phyloP scores from a whole-genome alignment of 2,329 filamentous ascomycete species.

The Xylariaceae sp. region DNA sequence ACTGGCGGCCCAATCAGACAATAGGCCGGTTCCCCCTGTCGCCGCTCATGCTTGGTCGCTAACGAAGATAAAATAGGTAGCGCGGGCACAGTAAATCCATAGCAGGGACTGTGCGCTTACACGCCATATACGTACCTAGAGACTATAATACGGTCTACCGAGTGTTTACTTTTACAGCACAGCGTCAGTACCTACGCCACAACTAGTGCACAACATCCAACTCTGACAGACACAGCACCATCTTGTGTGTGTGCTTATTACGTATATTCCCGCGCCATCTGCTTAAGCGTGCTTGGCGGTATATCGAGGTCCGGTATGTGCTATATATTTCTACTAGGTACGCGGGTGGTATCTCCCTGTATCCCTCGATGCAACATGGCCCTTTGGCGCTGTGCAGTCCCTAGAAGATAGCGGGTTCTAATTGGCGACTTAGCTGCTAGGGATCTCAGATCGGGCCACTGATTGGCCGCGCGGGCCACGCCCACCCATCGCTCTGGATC shows the following conservation, averaged over 20 bases:
- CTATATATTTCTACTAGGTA: too few species aligned
- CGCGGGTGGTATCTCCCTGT: too few species aligned
- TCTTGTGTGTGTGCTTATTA: too few species aligned
- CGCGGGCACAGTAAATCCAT: neutral
- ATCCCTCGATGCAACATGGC: too few species aligned
- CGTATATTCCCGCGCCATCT: too few species aligned
- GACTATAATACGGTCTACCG: neutral
- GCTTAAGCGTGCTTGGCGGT: too few species aligned
- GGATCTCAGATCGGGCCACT: neutral
- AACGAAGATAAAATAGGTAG: neutral
- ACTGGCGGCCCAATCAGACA: slow-evolving; percentile 8
- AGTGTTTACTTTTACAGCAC: too few species aligned
- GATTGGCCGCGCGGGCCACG: slow-evolving; percentile 22
- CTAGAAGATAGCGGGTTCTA: neutral
- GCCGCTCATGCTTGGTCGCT: neutral
- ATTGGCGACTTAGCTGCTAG: neutral
- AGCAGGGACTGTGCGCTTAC: too few species aligned
- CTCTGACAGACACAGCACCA: too few species aligned
- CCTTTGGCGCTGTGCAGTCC: neutral
- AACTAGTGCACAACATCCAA: neutral
- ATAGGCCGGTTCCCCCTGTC: slow-evolving; percentile 8
- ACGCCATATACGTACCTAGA: too few species aligned
- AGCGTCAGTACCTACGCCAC: too few species aligned
- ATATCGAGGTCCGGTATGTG: too few species aligned
- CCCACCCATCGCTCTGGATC: slow-evolving; percentile 26